Evolutionary conservation across 2,329 filamentous ascomycete species (phyloP).

Genomic region (Helotiales sp.): DNA sequence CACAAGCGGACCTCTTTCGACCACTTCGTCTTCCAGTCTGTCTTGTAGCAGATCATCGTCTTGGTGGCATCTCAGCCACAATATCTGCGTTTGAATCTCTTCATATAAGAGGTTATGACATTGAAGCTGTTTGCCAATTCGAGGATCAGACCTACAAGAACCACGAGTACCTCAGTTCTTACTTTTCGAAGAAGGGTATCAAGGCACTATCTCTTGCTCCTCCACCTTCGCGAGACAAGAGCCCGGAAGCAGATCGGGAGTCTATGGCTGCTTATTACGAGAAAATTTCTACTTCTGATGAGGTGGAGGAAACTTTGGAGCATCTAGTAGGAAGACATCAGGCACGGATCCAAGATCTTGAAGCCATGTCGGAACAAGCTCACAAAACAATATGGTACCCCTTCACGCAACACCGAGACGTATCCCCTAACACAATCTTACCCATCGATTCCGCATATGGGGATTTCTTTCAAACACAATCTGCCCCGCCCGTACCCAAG

Average conservation of each 20-base stretch:
- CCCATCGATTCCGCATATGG: slow-evolving; percentile 80
- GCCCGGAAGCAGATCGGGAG: slow-evolving; percentile 49
- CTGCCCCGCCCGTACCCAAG: neutral
- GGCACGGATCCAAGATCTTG: slow-evolving; percentile 56
- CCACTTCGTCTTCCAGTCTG: slow-evolving; percentile 72
- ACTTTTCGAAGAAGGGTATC: slow-evolving; percentile 63
- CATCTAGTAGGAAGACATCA: slow-evolving; percentile 54
- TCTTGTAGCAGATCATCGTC: slow-evolving; percentile 71
- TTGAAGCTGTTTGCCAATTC: slow-evolving; percentile 71
- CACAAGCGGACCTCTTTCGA: slow-evolving; percentile 76
- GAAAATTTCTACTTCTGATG: slow-evolving; percentile 39
- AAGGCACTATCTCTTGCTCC: slow-evolving; percentile 54
- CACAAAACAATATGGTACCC: slow-evolving; percentile 77
- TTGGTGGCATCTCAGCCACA: slow-evolving; percentile 79
- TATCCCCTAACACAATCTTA: slow-evolving; percentile 62
- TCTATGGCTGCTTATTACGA: slow-evolving; percentile 67
- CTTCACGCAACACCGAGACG: slow-evolving; percentile 75
- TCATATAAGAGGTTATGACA: slow-evolving; percentile 74
- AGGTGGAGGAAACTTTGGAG: slow-evolving; percentile 47
- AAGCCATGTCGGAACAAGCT: slow-evolving; percentile 61
- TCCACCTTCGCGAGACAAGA: slow-evolving; percentile 52
- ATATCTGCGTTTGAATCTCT: slow-evolving; percentile 81
- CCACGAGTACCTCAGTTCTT: slow-evolving; percentile 63
- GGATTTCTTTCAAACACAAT: slow-evolving; percentile 70
- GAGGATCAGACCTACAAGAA: slow-evolving; percentile 66